phyloP scores from a whole-genome alignment of 2,329 filamentous ascomycete species.

The Alternaria sp. region DNA sequence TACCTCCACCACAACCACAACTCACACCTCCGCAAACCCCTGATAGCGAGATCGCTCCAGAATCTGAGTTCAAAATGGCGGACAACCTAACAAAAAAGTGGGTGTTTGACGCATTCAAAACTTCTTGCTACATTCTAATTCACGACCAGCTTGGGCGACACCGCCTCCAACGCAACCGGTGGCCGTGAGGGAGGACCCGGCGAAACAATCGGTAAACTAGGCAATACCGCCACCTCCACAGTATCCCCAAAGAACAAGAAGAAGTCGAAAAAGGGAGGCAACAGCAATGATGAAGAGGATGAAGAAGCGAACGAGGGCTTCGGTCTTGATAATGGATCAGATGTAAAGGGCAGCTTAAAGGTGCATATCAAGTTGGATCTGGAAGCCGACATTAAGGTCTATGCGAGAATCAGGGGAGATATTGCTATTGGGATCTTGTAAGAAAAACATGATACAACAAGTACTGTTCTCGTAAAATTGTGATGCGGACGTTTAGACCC shows the following conservation, averaged over 20 bases:
- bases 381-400: constrained; percentile 25
- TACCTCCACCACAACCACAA: constrained; percentile 7
- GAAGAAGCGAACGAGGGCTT: constrained; percentile 23
- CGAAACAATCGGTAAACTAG: constrained; percentile 14
- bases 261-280: constrained; percentile 4
- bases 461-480: background rate
- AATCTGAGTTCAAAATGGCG: background rate
- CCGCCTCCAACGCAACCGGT: constrained; percentile 16
- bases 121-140: background rate
- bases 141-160: constrained; percentile 5
- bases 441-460: background rate
- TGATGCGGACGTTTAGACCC: background rate
- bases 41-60: background rate
- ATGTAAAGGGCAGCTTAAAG: constrained; percentile 36
- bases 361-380: constrained; percentile 26
- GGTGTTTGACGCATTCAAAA: background rate
- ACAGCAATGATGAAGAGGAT: constrained; percentile 5
- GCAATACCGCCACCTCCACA: constrained; percentile 6
- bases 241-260: background rate
- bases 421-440: constrained; percentile 32
- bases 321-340: constrained; percentile 28
- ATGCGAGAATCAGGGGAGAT: constrained; percentile 31
- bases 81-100: background rate
- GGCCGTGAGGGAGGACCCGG: constrained; percentile 16
- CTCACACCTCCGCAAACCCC: constrained; percentile 8